Conservation (phyloP, 2,329 filamentous ascomycete species). For the Pyrenochaeta sp. region DNA sequence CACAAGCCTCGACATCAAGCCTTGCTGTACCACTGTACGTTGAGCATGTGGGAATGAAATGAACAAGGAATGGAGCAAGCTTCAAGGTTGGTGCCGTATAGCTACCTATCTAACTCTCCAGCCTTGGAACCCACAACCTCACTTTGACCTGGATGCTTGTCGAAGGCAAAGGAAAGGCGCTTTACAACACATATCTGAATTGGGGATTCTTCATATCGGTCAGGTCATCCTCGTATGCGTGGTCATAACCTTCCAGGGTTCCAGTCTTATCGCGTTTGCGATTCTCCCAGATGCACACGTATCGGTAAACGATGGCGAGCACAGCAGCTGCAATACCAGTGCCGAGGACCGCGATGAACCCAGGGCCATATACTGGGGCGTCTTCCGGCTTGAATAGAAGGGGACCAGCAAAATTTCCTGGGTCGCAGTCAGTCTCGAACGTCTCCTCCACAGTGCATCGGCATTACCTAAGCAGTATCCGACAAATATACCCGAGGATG, state of each 20-base stretch:
- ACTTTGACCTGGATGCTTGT: too few species aligned
- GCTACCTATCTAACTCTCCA: not conserved
- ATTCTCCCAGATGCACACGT: constrained; percentile 56
- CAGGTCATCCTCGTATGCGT: constrained; percentile 62
- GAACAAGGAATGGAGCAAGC: too few species aligned
- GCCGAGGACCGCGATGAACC: constrained; percentile 52
- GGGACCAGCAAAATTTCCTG: constrained; percentile 45
- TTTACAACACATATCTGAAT: constrained; percentile 26
- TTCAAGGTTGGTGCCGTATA: too few species aligned
- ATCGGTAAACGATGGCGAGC: constrained; percentile 54
- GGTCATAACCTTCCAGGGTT: constrained; percentile 58
- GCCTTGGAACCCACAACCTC: too few species aligned
- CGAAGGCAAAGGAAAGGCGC: not conserved
- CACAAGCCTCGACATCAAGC: too few species aligned
- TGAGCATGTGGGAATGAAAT: too few species aligned
- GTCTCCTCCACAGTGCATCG: too few species aligned
- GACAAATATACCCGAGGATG: constrained; percentile 59
- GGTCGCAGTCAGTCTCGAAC: not conserved
- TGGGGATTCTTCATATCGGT: constrained; percentile 50
- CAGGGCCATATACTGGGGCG: constrained; percentile 41
- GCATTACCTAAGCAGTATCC: constrained; percentile 61
- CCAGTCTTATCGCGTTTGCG: constrained; percentile 52
- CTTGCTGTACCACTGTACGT: too few species aligned
- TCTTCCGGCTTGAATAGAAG: constrained; percentile 28
- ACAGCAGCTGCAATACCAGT: constrained; percentile 44